Evolutionary conservation across 768 basidiomycete species (phyloP).

Genomic region (Fomitopsis pulvina): DNA sequence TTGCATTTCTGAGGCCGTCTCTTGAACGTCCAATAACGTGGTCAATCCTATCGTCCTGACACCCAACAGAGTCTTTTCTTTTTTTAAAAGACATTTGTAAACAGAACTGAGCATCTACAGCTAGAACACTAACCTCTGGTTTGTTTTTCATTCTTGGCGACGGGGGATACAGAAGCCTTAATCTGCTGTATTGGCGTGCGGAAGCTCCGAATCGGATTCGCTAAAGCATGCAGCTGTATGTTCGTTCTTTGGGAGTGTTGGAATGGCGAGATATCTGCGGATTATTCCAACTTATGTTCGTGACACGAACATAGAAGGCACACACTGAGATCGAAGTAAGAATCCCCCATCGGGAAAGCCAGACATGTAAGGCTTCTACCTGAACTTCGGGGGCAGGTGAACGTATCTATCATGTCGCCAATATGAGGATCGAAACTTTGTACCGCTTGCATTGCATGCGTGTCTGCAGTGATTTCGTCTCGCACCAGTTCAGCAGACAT

Average conservation of each 20-base stretch:
- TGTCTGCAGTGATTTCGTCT: constrained; percentile 45
- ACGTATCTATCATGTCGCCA: constrained; percentile 46
- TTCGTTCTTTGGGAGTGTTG: constrained; percentile 19
- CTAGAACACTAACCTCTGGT: not conserved
- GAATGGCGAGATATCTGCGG: constrained; percentile 45
- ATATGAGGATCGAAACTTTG: constrained; percentile 47
- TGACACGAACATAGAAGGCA: constrained; percentile 1
- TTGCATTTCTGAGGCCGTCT: not conserved
- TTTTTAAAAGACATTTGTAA: not conserved
- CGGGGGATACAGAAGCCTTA: constrained; percentile 5
- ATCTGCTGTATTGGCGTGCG: constrained; percentile 68
- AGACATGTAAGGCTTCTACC: constrained; percentile 27
- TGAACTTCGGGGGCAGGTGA: constrained; percentile 24
- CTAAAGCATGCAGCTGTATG: constrained; percentile 34
- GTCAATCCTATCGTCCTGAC: constrained; percentile 16
- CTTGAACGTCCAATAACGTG: constrained; percentile 4
- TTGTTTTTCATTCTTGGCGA: not conserved
- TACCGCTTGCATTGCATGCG: constrained; percentile 26
- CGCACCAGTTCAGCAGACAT: constrained; percentile 63
- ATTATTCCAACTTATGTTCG: not conserved
- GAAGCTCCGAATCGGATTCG: constrained; percentile 39
- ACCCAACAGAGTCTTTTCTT: constrained; percentile 9
- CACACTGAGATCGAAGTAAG: constrained; percentile 55
- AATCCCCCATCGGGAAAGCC: constrained; percentile 62
- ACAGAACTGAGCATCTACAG: not conserved